These are phyloP conservation scores for Meredithiella fracta DNA, from an alignment of 2,329 filamentous ascomycete genomes.

Conservation along the genomic window DNA sequence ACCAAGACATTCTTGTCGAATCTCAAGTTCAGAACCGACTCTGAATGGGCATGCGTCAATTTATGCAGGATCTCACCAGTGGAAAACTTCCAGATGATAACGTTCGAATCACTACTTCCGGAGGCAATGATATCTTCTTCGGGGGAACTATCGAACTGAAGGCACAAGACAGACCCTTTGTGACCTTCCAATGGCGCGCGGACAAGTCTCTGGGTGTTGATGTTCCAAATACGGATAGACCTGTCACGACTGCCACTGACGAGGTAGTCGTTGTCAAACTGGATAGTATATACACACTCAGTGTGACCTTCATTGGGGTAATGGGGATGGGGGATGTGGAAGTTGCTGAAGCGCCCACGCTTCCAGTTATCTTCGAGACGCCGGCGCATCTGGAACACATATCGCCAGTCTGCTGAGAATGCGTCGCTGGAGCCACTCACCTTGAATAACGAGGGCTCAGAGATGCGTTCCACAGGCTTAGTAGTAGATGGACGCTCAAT, in stretches of 20 bases:
- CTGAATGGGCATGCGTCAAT: conserved; percentile 60
- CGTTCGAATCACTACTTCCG: conserved; percentile 78
- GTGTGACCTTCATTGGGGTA: conserved; percentile 68
- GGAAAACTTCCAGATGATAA: conserved; percentile 87
- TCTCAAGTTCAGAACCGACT: conserved; percentile 84
- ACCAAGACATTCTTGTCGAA: conserved; percentile 86
- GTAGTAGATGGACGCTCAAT: conserved; percentile 7
- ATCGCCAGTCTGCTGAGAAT: conserved; percentile 74
- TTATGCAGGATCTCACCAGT: conserved; percentile 70
- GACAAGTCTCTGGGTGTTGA: conserved; percentile 63
- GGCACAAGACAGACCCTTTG: conserved; percentile 71
- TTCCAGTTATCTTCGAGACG: conserved; percentile 86
- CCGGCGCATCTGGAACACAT: conserved; percentile 76
- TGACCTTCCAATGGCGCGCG: conserved; percentile 62
- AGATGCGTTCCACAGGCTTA: conserved; percentile 1
- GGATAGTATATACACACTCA: conserved; percentile 90
- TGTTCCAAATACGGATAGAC: conserved; percentile 77
- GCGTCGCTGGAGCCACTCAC: conserved; percentile 20
- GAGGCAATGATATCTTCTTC: conserved; percentile 88
- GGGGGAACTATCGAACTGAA: conserved; percentile 83
- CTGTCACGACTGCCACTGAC: conserved; percentile 88
- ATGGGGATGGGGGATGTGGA: conserved; percentile 75
- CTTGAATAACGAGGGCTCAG: conserved; percentile 4
- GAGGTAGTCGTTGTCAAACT: conserved; percentile 70
- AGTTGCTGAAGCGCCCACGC: conserved; percentile 63